A percentile compares a stretch with the other conserved stretches of the same genome.
These are phyloP conservation scores for Nectriaceae sp. DNA, from an alignment of 2,329 filamentous ascomycete genomes.

Conservation along the genomic window DNA sequence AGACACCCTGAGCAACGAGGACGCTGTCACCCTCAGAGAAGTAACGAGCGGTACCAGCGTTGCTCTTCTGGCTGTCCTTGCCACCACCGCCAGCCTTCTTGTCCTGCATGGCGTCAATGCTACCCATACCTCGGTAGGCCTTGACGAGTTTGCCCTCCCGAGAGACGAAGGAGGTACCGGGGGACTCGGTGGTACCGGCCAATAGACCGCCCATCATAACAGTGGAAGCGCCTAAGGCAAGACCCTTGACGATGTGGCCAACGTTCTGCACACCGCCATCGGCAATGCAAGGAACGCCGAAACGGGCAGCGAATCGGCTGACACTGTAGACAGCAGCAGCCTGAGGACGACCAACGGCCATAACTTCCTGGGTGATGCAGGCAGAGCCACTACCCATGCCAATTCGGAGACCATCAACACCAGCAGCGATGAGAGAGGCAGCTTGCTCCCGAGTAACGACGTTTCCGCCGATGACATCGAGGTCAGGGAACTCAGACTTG, in stretches of 20 bases:
- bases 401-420: constrained; percentile 94
- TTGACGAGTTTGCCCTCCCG: constrained; percentile 98
- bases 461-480: constrained; percentile 98
- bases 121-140: constrained; percentile 98
- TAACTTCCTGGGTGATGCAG: constrained; percentile 99
- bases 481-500: constrained; percentile 79
- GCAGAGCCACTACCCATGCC: constrained; percentile 98
- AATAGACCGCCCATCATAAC: constrained; percentile 99
- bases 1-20: constrained; percentile 94
- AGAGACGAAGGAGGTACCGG: constrained; percentile 94
- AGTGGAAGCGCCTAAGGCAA: constrained; percentile 89
- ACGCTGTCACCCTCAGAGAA: constrained; percentile 97
- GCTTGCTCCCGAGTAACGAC: constrained; percentile 98
- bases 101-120: constrained; percentile 99
- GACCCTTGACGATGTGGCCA: constrained; percentile 97
- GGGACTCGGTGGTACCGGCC: constrained; percentile 95
- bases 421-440: constrained; percentile 86
- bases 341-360: constrained; percentile 97
- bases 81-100: constrained; percentile 83
- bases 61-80: constrained; percentile 76
- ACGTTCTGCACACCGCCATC: constrained; percentile 98
- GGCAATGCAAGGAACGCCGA: constrained; percentile 96
- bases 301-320: constrained; percentile 83
- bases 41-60: constrained; percentile 95
- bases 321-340: constrained; percentile 92